A percentile compares a stretch with the other conserved stretches of the same genome.
These are phyloP conservation scores for Pleurotus platypus DNA, from an alignment of 768 basidiomycete species.

Conservation along the genomic window DNA sequence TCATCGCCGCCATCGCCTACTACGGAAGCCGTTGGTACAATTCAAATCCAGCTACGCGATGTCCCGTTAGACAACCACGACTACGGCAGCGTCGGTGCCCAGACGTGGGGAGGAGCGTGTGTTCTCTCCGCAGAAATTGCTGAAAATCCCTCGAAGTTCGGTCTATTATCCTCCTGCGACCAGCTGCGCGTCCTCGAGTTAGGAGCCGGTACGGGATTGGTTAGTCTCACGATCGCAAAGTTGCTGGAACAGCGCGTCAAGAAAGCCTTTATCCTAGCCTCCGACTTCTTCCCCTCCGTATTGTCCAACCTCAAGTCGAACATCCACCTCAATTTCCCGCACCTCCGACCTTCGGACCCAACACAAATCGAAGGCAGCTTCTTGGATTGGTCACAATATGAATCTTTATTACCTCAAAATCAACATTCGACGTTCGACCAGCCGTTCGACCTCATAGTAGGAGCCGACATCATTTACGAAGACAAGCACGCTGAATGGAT, in stretches of 20 bases:
- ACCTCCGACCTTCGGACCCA: not conserved
- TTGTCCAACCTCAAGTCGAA: constrained; percentile 67
- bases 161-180: constrained; percentile 20
- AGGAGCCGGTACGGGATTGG: constrained; percentile 82
- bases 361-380: constrained; percentile 11
- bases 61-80: constrained; percentile 68
- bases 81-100: constrained; percentile 72
- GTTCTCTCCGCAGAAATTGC: constrained; percentile 74
- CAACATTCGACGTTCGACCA: constrained; percentile 21
- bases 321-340: constrained; percentile 50
- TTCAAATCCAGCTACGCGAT: constrained; percentile 55
- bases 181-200: constrained; percentile 63
- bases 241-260: constrained; percentile 23
- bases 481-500: constrained; percentile 70
- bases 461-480: constrained; percentile 84
- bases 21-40: constrained; percentile 9
- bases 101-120: constrained; percentile 88
- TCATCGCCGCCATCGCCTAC: constrained; percentile 7
- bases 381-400: constrained; percentile 60
- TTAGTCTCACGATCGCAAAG: constrained; percentile 58
- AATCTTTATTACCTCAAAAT: not conserved
- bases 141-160: constrained; percentile 50
- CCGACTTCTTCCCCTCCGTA: constrained; percentile 76
- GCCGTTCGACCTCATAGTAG: constrained; percentile 69
- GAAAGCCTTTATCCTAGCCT: constrained; percentile 48